phyloP scores from a whole-genome alignment of 345 rosid species.

The Gossypium bickii region DNA sequence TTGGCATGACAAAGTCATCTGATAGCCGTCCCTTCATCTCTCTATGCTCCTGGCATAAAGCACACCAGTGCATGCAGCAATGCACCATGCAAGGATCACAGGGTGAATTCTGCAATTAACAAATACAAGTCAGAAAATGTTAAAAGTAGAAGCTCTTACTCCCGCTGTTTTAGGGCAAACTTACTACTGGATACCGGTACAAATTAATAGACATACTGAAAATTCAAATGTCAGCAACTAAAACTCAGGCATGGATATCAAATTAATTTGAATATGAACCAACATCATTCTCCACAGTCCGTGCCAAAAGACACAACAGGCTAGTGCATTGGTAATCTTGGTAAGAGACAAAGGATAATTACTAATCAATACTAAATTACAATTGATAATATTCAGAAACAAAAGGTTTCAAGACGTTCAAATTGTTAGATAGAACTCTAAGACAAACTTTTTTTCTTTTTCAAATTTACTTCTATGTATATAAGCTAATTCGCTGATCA shows the following conservation, averaged over 20 bases:
- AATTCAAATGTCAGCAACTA: background rate
- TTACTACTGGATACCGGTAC: background rate
- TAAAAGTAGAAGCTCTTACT: background rate
- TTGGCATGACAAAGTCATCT: slow-evolving; percentile 73
- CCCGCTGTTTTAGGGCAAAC: background rate
- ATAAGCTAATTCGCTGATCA: background rate
- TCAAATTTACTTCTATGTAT: background rate
- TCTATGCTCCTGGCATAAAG: slow-evolving; percentile 79
- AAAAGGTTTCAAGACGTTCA: background rate
- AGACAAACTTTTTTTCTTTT: background rate
- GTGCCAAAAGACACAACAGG: background rate
- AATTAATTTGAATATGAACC: background rate
- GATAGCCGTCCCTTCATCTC: slow-evolving; percentile 81
- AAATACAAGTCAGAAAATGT: slow-evolving; percentile 2
- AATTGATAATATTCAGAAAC: background rate
- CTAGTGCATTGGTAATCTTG: background rate
- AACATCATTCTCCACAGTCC: background rate
- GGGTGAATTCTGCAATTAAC: slow-evolving; percentile 66
- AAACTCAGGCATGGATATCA: background rate
- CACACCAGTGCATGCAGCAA: slow-evolving; percentile 70
- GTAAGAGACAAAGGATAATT: background rate
- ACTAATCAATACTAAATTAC: background rate
- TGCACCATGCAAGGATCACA: slow-evolving; percentile 81
- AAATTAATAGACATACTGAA: background rate
- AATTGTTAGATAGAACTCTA: background rate